Base-by-base conservation (phyloP, 2,329 filamentous ascomycete genomes). In the Pseudohalonectria lignicola region DNA sequence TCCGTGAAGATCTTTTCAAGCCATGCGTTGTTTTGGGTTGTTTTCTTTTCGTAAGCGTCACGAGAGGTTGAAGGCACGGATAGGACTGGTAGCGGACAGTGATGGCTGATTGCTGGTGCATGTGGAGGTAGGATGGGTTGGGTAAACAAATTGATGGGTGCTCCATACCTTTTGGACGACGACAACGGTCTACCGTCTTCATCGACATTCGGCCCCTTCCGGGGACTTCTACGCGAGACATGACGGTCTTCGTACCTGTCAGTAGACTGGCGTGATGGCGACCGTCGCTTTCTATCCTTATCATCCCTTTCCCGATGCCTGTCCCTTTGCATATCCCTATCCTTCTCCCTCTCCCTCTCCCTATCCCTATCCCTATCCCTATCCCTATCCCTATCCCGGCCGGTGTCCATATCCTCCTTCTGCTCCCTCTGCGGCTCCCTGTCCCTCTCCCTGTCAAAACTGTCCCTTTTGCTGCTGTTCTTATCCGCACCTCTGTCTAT, bases 111-210 rank as follows among this genome's bases (percentile, higher is more conserved):
- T n/a, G n/a, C n/a, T n/a, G n/a, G n/a, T n/a, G n/a, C n/a, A n/a
- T n/a, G n/a, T n/a, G n/a, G 23, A 26, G 23, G 23, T 26, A 26
- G 12, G 7, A 26, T 26, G 8, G 23, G 12, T 12, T 8, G 12
- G 23, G 23, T 12, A 8, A 12, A 26, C 8, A 26, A 21, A 40
- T 31, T 4, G 37, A 25, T n/a, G n/a, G n/a, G n/a, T n/a, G n/a
- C n/a, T n/a, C 11, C 16, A 30, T 48, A 51, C 47, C 48, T 51
- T 41, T 44, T 46, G 37, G 47, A 45, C 36, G 23, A 26, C 8
- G 23, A 8, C 12, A 26, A 26, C 23, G 23, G 23, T 26, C 23
- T 7, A 8, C 23, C 23, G 23, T 26, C 23, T 8, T 26, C 8
- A 12, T 26, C 23, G 8, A 26, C 23, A 7, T 26, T 12, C 12